Base-by-base conservation (phyloP, 257 asterid genomes). In the Leptodermis oblonga region DNA sequence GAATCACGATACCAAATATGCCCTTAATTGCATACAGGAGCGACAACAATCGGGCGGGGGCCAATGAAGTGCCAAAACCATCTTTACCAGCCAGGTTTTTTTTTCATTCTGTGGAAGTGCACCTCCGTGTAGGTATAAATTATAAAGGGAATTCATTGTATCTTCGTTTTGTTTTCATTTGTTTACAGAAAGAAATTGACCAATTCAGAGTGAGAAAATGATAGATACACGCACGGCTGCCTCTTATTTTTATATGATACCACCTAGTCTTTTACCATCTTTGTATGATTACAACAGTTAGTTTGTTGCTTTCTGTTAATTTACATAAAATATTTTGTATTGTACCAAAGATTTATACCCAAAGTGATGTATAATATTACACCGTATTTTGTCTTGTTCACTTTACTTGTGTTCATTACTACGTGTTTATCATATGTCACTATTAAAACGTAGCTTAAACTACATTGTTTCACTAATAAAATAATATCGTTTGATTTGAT, bases 151-250 rank as follows among this genome's bases (percentile, higher is more conserved):
- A 62, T 53, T 62, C 53, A 62, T 62, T 53, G 62, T 43, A 53
- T 70, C 68, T 53, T 68, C 26, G 43, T 52, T 43, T 66, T 31
- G n/a, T 34, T 70, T n/a, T n/a, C n/a, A n/a, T n/a, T n/a, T 18
- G n/a, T 48, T 59, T 56, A 60, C 37, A n/a, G 25, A 42, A 39
- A 31, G 1, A 5, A 52, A 52, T 42, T 45, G 15, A 36, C 13
- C 23, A 26, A 23, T 52, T 52, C 43, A n/a, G 53, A 22, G 54
- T 34, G 68, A 25, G 13, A 7, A 26, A 33, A 58, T n/a, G 68
- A 14, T 62, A 22, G 65, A 68, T 53, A 61, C 45, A 41, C 43
- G 18, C 45, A 54, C 65, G 48, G 43, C 34, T 41, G 43, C 69
- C 23, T 74, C 20, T 15, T 67, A 68, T 30, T 55, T 15, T 67